Evolutionary conservation across 116 monocot genomes (phyloP).

Genomic region (Phalaenopsis hybrid): DNA sequence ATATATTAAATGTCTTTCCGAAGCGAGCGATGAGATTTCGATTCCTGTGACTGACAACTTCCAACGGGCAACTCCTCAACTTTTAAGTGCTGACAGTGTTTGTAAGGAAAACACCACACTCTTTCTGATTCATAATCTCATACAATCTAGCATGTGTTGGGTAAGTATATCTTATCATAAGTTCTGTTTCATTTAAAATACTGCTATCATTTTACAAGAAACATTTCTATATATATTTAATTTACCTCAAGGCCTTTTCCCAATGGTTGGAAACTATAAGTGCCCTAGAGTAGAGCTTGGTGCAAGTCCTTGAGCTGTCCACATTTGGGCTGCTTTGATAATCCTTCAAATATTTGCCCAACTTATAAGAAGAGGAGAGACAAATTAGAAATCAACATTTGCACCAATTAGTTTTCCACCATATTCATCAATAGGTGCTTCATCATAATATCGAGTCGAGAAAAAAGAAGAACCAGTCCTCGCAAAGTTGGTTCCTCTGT

Average conservation of each 20-base stretch:
- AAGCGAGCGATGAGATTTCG: no score
- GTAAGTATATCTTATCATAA: neutral
- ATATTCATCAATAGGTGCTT: constrained; percentile 89
- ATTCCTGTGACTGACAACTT: no score
- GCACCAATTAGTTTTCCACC: constrained; percentile 15
- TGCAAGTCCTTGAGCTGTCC: constrained; percentile 82
- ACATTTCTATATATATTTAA: neutral
- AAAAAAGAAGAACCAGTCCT: constrained; percentile 60
- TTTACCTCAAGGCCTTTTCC: constrained; percentile 46
- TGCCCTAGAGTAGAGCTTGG: constrained; percentile 53
- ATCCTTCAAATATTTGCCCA: constrained; percentile 19
- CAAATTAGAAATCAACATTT: neutral
- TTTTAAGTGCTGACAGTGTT: constrained; percentile 14
- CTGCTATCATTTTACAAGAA: no score
- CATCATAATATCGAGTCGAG: constrained; percentile 77
- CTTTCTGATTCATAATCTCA: constrained; percentile 27
- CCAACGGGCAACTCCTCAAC: no score
- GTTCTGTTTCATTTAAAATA: neutral
- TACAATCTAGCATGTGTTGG: constrained; percentile 39
- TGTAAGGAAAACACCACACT: constrained; percentile 60
- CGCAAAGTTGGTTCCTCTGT: constrained; percentile 88
- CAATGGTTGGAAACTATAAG: constrained; percentile 16
- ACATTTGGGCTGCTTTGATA: constrained; percentile 69
- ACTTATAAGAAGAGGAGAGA: neutral
- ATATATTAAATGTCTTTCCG: no score